These are phyloP conservation scores for Jatropha curcas DNA, from an alignment of 345 rosid genomes.

Conservation along the genomic window DNA sequence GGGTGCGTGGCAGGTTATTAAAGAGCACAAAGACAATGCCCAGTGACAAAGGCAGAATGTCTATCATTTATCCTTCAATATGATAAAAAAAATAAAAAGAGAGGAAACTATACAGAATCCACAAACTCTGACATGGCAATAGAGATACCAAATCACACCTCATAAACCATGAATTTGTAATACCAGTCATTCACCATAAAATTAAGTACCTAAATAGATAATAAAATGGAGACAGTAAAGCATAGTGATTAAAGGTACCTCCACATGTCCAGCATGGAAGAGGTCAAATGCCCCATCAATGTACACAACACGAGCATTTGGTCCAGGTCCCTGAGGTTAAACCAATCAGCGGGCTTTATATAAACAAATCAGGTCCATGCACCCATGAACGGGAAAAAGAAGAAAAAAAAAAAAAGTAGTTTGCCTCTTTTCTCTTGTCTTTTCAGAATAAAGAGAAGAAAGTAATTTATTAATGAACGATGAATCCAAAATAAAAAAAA, in stretches of 20 bases:
- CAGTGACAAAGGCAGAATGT: not conserved
- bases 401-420: not conserved
- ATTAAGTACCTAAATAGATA: too few relatives aligned
- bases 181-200: not conserved
- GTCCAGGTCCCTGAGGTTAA: constrained; percentile 72
- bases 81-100: not conserved
- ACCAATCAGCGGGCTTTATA: not conserved
- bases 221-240: constrained; percentile 12
- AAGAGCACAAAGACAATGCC: not conserved
- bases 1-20: not conserved
- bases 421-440: not conserved
- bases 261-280: constrained; percentile 98
- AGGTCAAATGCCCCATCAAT: constrained; percentile 98
- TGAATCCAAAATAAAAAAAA: not conserved
- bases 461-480: not conserved
- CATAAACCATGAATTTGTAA: constrained; percentile 1
- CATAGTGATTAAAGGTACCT: constrained; percentile 46
- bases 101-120: not conserved
- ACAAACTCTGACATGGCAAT: not conserved
- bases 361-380: not conserved
- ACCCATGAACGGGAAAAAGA: not conserved
- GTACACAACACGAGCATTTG: constrained; percentile 78
- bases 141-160: not conserved
- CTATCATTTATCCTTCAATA: too few relatives aligned
- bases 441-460: not conserved